phyloP scores from a whole-genome alignment of 768 basidiomycete species.

The Macrocybe gigantea region DNA sequence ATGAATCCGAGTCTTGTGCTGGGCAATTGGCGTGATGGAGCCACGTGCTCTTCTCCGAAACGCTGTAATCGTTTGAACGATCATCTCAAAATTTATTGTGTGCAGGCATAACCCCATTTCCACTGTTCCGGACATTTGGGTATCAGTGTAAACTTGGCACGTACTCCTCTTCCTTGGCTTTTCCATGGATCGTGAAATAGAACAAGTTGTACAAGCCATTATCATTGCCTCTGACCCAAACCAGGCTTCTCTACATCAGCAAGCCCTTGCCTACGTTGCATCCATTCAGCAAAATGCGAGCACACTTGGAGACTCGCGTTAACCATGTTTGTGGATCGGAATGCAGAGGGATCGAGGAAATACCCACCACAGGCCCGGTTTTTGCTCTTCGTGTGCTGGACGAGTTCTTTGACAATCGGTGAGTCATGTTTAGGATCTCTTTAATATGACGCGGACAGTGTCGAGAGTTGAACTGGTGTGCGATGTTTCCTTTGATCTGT shows the following conservation, averaged over 20 bases:
- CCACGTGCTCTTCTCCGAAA: constrained; percentile 11
- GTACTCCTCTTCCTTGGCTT: too few relatives aligned
- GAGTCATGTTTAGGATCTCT: constrained; percentile 23
- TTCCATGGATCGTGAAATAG: constrained; percentile 69
- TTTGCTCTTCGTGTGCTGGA: constrained; percentile 77
- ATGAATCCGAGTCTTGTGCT: background rate
- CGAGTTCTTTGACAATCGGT: constrained; percentile 81
- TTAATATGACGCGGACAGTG: background rate
- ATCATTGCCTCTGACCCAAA: constrained; percentile 80
- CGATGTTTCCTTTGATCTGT: background rate
- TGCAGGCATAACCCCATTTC: too few relatives aligned
- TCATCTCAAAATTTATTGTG: constrained; percentile 5
- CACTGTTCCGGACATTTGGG: too few relatives aligned
- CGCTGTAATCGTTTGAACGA: constrained; percentile 13
- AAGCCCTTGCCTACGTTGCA: constrained; percentile 81
- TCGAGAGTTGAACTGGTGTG: constrained; percentile 5
- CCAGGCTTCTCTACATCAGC: constrained; percentile 67
- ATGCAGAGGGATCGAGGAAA: constrained; percentile 56
- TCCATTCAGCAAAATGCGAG: constrained; percentile 71
- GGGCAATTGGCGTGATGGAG: constrained; percentile 13
- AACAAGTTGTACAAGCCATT: constrained; percentile 80
- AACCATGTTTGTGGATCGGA: constrained; percentile 61
- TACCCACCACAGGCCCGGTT: constrained; percentile 71
- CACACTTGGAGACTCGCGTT: constrained; percentile 79
- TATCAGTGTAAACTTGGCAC: too few relatives aligned